A percentile compares a stretch with the other conserved stretches of the same genome.
Evolutionary conservation across 257 asterid genomes (phyloP).

Genomic region (Solanum commersonii): DNA sequence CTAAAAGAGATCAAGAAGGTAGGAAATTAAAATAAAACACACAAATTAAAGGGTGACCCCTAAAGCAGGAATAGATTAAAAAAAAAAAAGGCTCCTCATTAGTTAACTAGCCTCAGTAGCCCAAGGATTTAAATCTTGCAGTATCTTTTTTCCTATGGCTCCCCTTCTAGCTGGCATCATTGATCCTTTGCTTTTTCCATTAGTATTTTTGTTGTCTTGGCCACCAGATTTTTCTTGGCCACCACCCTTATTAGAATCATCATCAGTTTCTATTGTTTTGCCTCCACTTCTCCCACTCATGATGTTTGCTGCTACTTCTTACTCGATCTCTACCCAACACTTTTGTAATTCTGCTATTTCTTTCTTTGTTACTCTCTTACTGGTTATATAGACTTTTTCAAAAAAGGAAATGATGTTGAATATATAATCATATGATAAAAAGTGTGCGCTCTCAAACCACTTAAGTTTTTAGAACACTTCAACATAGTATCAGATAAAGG

Average conservation of each 20-base stretch:
- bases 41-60: background rate
- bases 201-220: background rate
- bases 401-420: background rate
- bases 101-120: background rate
- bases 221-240: background rate
- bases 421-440: too few relatives aligned
- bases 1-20: too few relatives aligned
- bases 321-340: background rate
- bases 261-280: too few relatives aligned
- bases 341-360: background rate
- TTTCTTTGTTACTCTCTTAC: background rate
- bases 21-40: background rate
- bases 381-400: background rate
- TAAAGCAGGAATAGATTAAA: background rate
- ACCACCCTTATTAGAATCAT: background rate
- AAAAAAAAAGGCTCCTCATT: background rate
- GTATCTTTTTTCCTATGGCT: fast-evolving
- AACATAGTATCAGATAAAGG: too few relatives aligned
- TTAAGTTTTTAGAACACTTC: too few relatives aligned
- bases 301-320: background rate
- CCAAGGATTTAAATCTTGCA: background rate
- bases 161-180: background rate
- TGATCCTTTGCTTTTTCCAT: too few relatives aligned
- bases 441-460: too few relatives aligned
- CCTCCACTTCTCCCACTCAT: background rate